A percentile compares a stretch with the other conserved stretches of the same genome.
Conservation (phyloP, 2,329 filamentous ascomycete genomes). For the Tolypocladium amazonense region DNA sequence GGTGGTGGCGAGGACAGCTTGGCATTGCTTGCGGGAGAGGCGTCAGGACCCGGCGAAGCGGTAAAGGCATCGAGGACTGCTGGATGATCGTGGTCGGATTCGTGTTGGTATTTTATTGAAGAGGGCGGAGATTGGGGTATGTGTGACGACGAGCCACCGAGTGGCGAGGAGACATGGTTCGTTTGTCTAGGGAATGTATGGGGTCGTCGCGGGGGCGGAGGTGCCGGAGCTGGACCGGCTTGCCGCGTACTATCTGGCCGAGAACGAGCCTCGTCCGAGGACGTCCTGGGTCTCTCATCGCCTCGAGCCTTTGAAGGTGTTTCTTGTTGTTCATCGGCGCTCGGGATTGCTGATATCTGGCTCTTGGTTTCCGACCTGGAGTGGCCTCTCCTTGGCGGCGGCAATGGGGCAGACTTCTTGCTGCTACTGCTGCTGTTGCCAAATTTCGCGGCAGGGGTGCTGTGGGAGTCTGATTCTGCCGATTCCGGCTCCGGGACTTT, state of each 20-base stretch:
- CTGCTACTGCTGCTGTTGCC: constrained; percentile 12
- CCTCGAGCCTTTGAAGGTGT: constrained; percentile 3
- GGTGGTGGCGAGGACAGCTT: constrained; percentile 22
- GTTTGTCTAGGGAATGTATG: constrained; percentile 24
- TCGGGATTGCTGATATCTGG: constrained; percentile 2
- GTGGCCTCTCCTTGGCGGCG: constrained; percentile 39
- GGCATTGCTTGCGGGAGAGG: constrained; percentile 6
- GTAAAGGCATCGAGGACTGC: background rate
- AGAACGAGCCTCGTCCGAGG: constrained; percentile 37
- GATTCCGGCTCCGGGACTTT: constrained; percentile 32
- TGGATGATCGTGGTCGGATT: constrained; percentile 6
- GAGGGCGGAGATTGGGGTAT: constrained; percentile 5
- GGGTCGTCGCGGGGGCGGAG: constrained; percentile 44
- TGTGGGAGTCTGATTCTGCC: background rate
- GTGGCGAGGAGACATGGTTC: constrained; percentile 9
- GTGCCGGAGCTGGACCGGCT: constrained; percentile 33
- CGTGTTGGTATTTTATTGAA: constrained; percentile 9
- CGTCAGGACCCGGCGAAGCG: constrained; percentile 4
- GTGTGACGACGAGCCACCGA: constrained; percentile 6
- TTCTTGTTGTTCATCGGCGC: constrained; percentile 2
- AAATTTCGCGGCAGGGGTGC: background rate
- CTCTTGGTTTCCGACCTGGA: constrained; percentile 33
- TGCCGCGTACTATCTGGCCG: constrained; percentile 34
- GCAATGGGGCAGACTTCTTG: constrained; percentile 36
- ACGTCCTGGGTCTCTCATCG: constrained; percentile 34